These are phyloP conservation scores for Metarhizium brunneum DNA, from an alignment of 2,329 filamentous ascomycete species.

Conservation along the genomic window DNA sequence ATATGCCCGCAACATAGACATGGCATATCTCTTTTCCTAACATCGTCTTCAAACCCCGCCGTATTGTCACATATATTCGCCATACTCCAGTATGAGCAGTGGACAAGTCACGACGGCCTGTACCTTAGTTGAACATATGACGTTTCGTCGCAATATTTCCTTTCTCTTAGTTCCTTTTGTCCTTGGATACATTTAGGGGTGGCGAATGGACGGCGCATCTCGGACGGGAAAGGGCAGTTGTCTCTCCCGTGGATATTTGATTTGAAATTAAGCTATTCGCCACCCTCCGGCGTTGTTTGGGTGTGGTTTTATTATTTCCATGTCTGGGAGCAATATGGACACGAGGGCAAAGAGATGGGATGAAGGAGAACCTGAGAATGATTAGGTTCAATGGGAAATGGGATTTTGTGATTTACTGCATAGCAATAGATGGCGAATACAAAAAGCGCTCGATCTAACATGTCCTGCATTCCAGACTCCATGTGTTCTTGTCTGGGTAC, in stretches of 20 bases:
- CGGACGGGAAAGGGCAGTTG: neutral
- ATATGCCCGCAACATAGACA: neutral
- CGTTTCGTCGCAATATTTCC: neutral
- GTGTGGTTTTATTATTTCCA: neutral
- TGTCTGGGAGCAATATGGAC: neutral
- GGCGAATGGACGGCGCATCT: constrained; percentile 4
- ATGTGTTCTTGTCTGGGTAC: neutral
- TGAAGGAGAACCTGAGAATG: neutral
- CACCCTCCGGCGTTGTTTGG: neutral
- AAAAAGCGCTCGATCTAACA: constrained; percentile 4
- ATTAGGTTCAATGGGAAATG: neutral
- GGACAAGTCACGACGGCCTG: neutral
- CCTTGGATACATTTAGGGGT: constrained; percentile 1
- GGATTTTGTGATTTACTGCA: neutral
- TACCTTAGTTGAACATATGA: neutral
- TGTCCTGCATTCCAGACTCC: neutral
- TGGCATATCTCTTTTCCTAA: neutral
- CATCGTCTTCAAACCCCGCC: neutral
- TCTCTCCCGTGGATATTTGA: neutral
- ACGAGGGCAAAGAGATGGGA: neutral
- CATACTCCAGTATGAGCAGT: neutral
- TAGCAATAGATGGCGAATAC: constrained; percentile 6
- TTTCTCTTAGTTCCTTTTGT: constrained; percentile 3
- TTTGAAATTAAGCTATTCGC: neutral
- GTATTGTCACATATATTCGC: neutral